Evolutionary conservation across 352 stramenopile genomes (phyloP), one percentile per base, ranked within the genome.

Genomic region (Detonula confervacea): DNA sequence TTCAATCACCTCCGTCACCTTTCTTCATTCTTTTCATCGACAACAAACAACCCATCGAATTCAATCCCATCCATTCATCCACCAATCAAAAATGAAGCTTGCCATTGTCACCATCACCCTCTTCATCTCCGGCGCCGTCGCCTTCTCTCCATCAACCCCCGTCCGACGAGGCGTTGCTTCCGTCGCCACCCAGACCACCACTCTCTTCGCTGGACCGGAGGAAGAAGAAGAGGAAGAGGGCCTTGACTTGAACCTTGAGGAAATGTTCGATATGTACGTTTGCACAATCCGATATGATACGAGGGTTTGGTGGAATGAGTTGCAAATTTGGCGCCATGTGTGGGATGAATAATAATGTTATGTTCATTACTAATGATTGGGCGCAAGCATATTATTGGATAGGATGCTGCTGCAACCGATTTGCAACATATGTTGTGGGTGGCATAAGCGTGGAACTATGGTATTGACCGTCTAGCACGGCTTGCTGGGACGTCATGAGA

Each of bases 191-290:
- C 33, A 63, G 24, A 52, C 54, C 9, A 79, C 68, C 9, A 29
- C 52, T 51, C 25, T 80, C 22, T 84, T 70, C 27, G 39, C 61
- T 8, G 55, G 77, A 25, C 67, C 66, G 12, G 63, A 84, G 33
- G 77, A 89, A 56, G 76, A 91, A 59, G 83, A 87, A 56, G 76
- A 91, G 65, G 83, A 87, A 63, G 87, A 64, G 20, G 85, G 83
- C 25, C 72, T 93, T 60, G 87, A 93, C 63, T 79, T 93, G 46
- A 67, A 93, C 74, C 76, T 93, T n/a, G 81, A 78, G 35, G 85
- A 93, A 73, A 93, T 93, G 87, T 93, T 93, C 66, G 76, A 88
- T 25, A 91, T 93, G 87, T 91, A 80, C 60, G 85, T 86, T 8
- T 39, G 33, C 33, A 42, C 16, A 49, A 4, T 18, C 1, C 3